phyloP scores from a whole-genome alignment of 2,329 filamentous ascomycete genomes.

The Ophiocordyceps unilateralis region DNA sequence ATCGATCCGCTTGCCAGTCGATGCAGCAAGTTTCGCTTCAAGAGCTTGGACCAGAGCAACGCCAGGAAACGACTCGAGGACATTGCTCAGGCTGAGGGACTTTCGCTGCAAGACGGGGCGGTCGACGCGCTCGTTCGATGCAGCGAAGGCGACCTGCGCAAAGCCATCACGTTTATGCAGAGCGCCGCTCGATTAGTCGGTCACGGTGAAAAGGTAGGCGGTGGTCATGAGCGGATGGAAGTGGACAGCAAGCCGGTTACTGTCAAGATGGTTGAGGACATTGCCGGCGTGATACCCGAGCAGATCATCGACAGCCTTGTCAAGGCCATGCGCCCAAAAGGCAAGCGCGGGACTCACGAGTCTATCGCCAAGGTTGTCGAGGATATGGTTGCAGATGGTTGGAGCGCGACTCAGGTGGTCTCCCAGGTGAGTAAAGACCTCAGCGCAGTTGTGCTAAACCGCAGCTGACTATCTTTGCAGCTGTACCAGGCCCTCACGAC shows the following conservation, averaged over 20 bases:
- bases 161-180: slow-evolving; percentile 91
- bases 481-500: slow-evolving; percentile 70
- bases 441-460: not conserved
- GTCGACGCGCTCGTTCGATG: slow-evolving; percentile 71
- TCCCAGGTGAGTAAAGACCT: slow-evolving; percentile 40
- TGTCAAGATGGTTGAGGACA: slow-evolving; percentile 73
- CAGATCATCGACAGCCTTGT: slow-evolving; percentile 53
- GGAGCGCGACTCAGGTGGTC: slow-evolving; percentile 84
- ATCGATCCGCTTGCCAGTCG: slow-evolving; percentile 88
- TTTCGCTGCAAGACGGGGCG: slow-evolving; percentile 61
- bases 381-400: slow-evolving; percentile 87
- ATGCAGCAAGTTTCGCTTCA: slow-evolving; percentile 96
- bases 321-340: slow-evolving; percentile 57
- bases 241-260: slow-evolving; percentile 47
- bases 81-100: slow-evolving; percentile 66
- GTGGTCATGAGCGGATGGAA: slow-evolving; percentile 46
- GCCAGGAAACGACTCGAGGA: slow-evolving; percentile 62
- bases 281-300: slow-evolving; percentile 83
- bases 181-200: slow-evolving; percentile 82
- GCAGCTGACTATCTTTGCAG: slow-evolving; percentile 20
- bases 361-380: slow-evolving; percentile 65
- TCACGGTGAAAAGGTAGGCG: slow-evolving; percentile 32
- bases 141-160: slow-evolving; percentile 85
- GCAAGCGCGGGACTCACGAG: slow-evolving; percentile 48
- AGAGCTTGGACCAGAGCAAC: slow-evolving; percentile 77